Percentiles rank a stretch among this genome's conserved stretches.
phyloP scores from a whole-genome alignment of 345 rosid species.

The Murraya koenigii region DNA sequence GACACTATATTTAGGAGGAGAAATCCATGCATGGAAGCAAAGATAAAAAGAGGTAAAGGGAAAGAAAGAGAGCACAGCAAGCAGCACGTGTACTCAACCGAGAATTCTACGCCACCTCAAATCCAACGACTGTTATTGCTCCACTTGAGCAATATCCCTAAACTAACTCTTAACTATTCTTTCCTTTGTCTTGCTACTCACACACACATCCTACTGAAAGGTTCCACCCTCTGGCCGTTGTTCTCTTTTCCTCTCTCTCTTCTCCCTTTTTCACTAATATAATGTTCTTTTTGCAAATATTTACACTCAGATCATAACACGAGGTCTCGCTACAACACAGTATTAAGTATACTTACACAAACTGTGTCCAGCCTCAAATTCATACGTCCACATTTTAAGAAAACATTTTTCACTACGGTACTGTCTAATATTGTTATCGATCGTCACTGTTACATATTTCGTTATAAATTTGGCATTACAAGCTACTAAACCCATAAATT shows the following conservation, averaged over 20 bases:
- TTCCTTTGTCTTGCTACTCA: conserved; percentile 42
- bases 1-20: conserved; percentile 46
- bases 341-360: too few species aligned
- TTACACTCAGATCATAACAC: too few species aligned
- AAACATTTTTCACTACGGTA: too few species aligned
- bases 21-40: conserved; percentile 74
- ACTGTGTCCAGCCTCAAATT: too few species aligned
- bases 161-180: conserved; percentile 33
- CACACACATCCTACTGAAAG: background rate
- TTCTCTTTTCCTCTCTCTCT: background rate
- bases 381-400: too few species aligned
- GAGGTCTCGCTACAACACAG: too few species aligned
- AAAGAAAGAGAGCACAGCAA: conserved; percentile 11
- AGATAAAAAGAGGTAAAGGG: conserved; percentile 29
- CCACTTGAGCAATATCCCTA: conserved; percentile 24
- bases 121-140: conserved; percentile 32
- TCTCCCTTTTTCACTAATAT: too few species aligned
- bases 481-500: too few species aligned
- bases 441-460: too few species aligned
- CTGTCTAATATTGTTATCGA: too few species aligned
- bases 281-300: too few species aligned
- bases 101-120: conserved; percentile 33
- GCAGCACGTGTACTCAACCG: conserved; percentile 54
- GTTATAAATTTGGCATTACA: too few species aligned
- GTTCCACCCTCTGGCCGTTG: background rate